These are phyloP conservation scores for Penicillium manginii DNA, from an alignment of 495 filamentous ascomycete genomes.

Conservation along the genomic window DNA sequence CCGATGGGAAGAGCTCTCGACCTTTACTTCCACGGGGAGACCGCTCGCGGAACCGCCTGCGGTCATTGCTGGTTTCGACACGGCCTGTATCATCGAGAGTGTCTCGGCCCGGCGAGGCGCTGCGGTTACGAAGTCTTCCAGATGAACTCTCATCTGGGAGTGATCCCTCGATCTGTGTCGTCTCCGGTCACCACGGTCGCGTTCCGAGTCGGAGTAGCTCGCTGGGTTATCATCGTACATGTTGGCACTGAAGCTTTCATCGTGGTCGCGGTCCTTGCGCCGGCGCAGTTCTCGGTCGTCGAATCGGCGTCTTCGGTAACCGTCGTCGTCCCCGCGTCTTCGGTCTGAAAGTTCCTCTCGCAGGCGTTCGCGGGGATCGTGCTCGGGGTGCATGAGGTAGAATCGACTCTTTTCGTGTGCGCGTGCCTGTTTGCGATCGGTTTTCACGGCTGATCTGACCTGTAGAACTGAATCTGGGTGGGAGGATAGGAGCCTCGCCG, in stretches of 20 bases:
- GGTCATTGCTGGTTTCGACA: conserved; percentile 43
- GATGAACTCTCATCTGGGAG: conserved; percentile 46
- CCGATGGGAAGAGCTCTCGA: conserved; percentile 51
- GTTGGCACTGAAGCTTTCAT: conserved; percentile 65
- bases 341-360: conserved; percentile 50
- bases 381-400: conserved; percentile 87
- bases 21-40: conserved; percentile 45
- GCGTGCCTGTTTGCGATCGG: conserved; percentile 76
- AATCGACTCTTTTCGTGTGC: conserved; percentile 83
- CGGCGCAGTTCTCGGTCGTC: conserved; percentile 60
- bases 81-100: conserved; percentile 58
- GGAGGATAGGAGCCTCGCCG: conserved; percentile 63
- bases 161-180: conserved; percentile 49
- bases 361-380: conserved; percentile 78
- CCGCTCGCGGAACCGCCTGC: conserved; percentile 48
- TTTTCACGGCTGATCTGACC: conserved; percentile 71
- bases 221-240: conserved; percentile 72
- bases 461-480: conserved; percentile 72
- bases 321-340: conserved; percentile 61
- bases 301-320: conserved; percentile 59
- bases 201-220: conserved; percentile 39
- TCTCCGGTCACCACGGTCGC: conserved; percentile 31
- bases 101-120: conserved; percentile 72
- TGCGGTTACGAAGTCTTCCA: conserved; percentile 61
- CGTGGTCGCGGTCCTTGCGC: conserved; percentile 53